A percentile compares a stretch with the other conserved stretches of the same genome.
These are phyloP conservation scores for Penicillium waksmanii DNA, from an alignment of 495 filamentous ascomycete species.

Conservation along the genomic window DNA sequence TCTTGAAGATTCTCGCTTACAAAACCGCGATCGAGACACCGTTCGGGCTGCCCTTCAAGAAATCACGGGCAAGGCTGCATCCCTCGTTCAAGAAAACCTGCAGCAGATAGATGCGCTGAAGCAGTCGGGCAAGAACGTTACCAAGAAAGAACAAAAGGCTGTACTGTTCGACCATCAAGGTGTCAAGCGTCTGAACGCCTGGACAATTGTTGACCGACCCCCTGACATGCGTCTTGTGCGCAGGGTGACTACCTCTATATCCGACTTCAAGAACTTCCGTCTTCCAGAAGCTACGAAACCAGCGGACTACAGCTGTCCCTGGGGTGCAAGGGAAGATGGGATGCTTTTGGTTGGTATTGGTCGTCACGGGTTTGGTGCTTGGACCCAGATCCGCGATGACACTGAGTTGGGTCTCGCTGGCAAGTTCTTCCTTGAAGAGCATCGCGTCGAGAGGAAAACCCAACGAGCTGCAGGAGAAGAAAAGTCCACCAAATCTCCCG, in stretches of 20 bases:
- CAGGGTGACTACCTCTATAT: slow-evolving; percentile 57
- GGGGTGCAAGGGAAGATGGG: slow-evolving; percentile 91
- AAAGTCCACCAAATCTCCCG: slow-evolving; percentile 84
- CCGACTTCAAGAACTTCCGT: slow-evolving; percentile 76
- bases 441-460: slow-evolving; percentile 96
- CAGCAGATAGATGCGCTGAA: slow-evolving; percentile 62
- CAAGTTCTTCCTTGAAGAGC: slow-evolving; percentile 96
- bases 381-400: slow-evolving; percentile 91
- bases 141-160: slow-evolving; percentile 96
- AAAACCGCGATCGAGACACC: slow-evolving; percentile 76
- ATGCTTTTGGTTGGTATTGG: slow-evolving; percentile 96
- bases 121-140: slow-evolving; percentile 71
- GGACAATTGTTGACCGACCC: slow-evolving; percentile 88
- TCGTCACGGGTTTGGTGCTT: slow-evolving; percentile 91
- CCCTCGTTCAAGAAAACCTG: slow-evolving; percentile 70
- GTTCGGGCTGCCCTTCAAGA: slow-evolving; percentile 71
- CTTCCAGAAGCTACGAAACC: slow-evolving; percentile 89
- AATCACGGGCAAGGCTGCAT: slow-evolving; percentile 70
- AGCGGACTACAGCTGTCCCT: slow-evolving; percentile 82
- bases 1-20: slow-evolving; percentile 79
- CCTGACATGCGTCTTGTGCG: slow-evolving; percentile 84
- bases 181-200: slow-evolving; percentile 91
- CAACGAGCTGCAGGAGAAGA: slow-evolving; percentile 77
- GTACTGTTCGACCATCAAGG: slow-evolving; percentile 91
- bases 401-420: slow-evolving; percentile 81